Base-by-base conservation (phyloP, 192 early-diverging fungal genomes). In the Backusella australiensis region DNA sequence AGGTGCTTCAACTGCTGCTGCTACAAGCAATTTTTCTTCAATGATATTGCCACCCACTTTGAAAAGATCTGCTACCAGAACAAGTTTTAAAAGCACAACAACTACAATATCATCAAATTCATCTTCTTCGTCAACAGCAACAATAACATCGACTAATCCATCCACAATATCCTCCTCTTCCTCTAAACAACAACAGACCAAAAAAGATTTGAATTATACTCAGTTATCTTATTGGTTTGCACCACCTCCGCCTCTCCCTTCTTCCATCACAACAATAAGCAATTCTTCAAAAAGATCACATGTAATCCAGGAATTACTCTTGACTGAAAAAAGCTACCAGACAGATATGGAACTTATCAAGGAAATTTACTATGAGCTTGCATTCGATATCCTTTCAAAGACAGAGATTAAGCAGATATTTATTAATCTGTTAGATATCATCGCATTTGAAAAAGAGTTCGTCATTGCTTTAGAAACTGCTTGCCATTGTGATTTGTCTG, bases 361-460 rank as follows among this genome's bases (percentile, higher is more conserved):
- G 32, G 89, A 93, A 36, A 86, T 92, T 21, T 90, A 94, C 36
- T 91, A 91, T 77, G 85, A 91, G 87, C 3, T 87, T 91, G 59
- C 84, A 86, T 38, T 76, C 77, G 39, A 73, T 84, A 23, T 88
- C 93, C 34, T 85, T 89, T 26, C 74, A 78, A 38, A 85, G 83
- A 49, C 49, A 8, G 95, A 96, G 67, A 84, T 89, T 21, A 91
- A 90, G 76, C 79, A 85, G 8, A 79, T 98, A 14, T 98, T 96
- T 82, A 89, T 86, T 71, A 95, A 96, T 82, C 80, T 98, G 39
- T 87, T 90, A n/a, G 87, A 88, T 2, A 88, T 98, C 12, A 90
- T 96, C 34, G 81, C 81, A 23, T 87, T 91, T 69, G 90, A 93
- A n/a, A 77, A 83, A 12, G 85, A 87, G n/a, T 85, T 96, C 52